These are phyloP conservation scores for Cryptococcus depauperatus DNA, from an alignment of 1,284 basidiomycete genomes.

Conservation along the genomic window DNA sequence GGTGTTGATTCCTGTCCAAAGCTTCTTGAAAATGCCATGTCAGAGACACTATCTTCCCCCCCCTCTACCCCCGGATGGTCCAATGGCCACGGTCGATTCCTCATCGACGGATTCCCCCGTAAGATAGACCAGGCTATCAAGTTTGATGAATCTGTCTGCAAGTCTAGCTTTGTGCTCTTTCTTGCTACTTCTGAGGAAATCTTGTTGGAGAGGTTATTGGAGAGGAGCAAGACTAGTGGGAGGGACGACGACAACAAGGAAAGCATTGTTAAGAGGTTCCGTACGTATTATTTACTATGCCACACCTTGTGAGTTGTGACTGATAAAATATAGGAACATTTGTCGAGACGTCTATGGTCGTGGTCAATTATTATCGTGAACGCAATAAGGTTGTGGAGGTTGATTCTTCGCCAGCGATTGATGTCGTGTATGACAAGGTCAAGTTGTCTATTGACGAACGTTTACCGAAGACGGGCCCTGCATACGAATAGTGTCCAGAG, in stretches of 20 bases:
- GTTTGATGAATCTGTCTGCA: slow-evolving; percentile 83
- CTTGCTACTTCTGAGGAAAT: slow-evolving; percentile 83
- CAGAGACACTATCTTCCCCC: slow-evolving; percentile 50
- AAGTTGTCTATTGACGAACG: slow-evolving; percentile 51
- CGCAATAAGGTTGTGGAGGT: slow-evolving; percentile 71
- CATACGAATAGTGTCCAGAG: too few relatives aligned
- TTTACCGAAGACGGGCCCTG: slow-evolving; percentile 11
- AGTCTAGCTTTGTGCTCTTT: slow-evolving; percentile 73
- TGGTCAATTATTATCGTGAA: slow-evolving; percentile 75
- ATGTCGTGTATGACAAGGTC: slow-evolving; percentile 62
- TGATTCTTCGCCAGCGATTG: slow-evolving; percentile 64
- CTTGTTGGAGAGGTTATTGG: slow-evolving; percentile 76
- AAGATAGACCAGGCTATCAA: slow-evolving; percentile 96
- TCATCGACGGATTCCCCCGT: slow-evolving; percentile 95
- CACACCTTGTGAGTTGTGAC: neutral
- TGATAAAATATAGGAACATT: slow-evolving; percentile 62
- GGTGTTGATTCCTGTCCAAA: too few relatives aligned
- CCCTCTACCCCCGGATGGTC: slow-evolving; percentile 51
- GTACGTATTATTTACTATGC: slow-evolving; percentile 48
- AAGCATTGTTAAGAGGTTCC: slow-evolving; percentile 93
- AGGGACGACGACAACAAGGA: slow-evolving; percentile 93
- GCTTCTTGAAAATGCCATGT: slow-evolving; percentile 90
- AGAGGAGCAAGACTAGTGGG: slow-evolving; percentile 88
- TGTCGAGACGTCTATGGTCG: slow-evolving; percentile 88
- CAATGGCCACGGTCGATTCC: slow-evolving; percentile 71